These are phyloP conservation scores for Cynanchum wilfordii DNA, from an alignment of 257 asterid species.

Conservation along the genomic window DNA sequence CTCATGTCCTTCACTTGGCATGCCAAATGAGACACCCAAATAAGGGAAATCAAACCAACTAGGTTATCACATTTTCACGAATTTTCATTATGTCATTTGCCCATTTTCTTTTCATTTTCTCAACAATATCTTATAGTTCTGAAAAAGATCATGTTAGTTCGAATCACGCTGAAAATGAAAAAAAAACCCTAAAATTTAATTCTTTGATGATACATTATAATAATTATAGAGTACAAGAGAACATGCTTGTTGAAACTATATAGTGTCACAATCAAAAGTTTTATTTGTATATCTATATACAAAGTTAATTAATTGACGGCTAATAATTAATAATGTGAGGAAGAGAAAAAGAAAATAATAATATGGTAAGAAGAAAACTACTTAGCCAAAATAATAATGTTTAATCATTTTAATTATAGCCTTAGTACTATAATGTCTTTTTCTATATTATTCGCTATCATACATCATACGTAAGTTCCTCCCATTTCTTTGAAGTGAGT, in stretches of 20 bases:
- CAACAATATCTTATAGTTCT: no score
- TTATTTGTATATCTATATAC: slow-evolving; percentile 4
- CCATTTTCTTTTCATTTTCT: no score
- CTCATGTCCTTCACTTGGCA: no score
- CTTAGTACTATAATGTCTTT: neutral
- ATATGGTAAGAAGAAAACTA: neutral
- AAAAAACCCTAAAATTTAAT: no score
- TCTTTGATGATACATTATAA: no score
- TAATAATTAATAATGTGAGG: neutral
- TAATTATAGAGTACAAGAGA: neutral
- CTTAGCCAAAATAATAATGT: neutral
- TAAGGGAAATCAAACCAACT: no score
- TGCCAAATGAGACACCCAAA: no score
- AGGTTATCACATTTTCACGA: no score
- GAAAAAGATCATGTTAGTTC: no score
- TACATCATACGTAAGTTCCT: neutral
- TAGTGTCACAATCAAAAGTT: slow-evolving; percentile 10
- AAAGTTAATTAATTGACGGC: neutral
- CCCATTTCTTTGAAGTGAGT: neutral
- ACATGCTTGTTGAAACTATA: neutral
- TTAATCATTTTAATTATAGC: neutral
- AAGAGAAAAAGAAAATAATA: neutral
- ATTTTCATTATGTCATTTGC: no score
- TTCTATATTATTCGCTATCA: neutral
- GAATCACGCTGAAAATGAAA: no score